Evolutionary conservation across 768 basidiomycete genomes (phyloP), one percentile per base, ranked within the genome.

Genomic region (Dioszegia crocea): DNA sequence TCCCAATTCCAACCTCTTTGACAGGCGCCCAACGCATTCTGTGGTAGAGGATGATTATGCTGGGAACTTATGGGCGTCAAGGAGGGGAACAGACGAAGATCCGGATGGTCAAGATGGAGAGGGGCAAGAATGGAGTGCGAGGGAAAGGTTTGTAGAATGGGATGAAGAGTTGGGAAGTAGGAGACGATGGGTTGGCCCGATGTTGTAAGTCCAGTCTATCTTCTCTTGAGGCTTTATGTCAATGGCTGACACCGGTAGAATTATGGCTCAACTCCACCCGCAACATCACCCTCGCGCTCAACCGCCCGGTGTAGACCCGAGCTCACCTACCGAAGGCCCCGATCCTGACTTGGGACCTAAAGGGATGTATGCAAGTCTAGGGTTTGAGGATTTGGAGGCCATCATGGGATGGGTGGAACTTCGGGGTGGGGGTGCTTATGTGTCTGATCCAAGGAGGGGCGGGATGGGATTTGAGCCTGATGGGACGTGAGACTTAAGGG

Each of bases 351-450:
- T 74, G 4, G 75, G 75, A 10, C 64, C 71, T 5, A 58, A 61
- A 31, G 75, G 75, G 39, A 76, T 68, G 70, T 76, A 76, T 60
- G 71, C 58, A 4, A 66, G 63, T 11, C 56, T 76, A 4, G 73
- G 69, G 0, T 74, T 70, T 33, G 73, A 71, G 27, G 75, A 76
- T 60, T 43, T 76, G 4, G 65, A 73, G 31, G 62, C 40, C 0
- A 39, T 76, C 19, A 54, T 61, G 23, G 59, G 62, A 16, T 76
- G 75, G 75, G 40, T 76, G 4, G 63, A 70, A 43, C 48, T 74
- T 1, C 64, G 59, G 23, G 68, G 63, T n/a, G 62, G 68, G 16
- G 73, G 65, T 9, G 63, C 55, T 14, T 60, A 70, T 56, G 39
- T 55, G n/a, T 57, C 61, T 2, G 68, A 70, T 24, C 60, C 71